phyloP scores from a whole-genome alignment of 1,284 basidiomycete species.

The Golubevia sp. region DNA sequence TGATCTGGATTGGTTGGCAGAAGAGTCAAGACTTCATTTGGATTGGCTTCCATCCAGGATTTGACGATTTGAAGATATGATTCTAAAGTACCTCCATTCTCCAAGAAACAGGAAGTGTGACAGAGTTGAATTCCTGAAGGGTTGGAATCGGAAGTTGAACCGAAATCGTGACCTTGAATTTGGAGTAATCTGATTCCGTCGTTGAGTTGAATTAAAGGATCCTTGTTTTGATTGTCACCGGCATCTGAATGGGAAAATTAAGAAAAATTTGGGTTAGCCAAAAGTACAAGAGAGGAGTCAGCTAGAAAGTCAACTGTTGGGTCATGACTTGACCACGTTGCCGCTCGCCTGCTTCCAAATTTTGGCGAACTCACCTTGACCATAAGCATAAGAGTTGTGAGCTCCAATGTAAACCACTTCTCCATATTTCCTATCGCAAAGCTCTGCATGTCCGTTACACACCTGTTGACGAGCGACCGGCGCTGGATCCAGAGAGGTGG shows the following conservation, averaged over 20 bases:
- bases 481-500: too few species aligned
- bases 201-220: constrained; percentile 27
- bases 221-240: neutral
- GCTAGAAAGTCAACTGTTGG: neutral
- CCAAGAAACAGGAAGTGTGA: constrained; percentile 49
- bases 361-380: too few species aligned
- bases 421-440: constrained; percentile 44
- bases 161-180: constrained; percentile 42
- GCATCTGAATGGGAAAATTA: neutral
- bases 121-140: constrained; percentile 47
- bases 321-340: neutral
- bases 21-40: constrained; percentile 51
- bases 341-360: too few species aligned
- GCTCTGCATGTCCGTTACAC: constrained; percentile 48
- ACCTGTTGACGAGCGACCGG: neutral
- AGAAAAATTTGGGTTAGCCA: neutral
- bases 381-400: constrained; percentile 42
- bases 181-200: constrained; percentile 53
- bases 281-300: neutral
- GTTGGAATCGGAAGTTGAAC: constrained; percentile 12
- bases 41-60: constrained; percentile 42
- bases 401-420: constrained; percentile 57
- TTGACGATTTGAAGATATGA: constrained; percentile 36
- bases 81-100: constrained; percentile 52
- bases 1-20: constrained; percentile 54